A percentile compares a stretch with the other conserved stretches of the same genome.
Evolutionary conservation across 306 rosid genomes (phyloP).

Genomic region (Trifolium pratense): DNA sequence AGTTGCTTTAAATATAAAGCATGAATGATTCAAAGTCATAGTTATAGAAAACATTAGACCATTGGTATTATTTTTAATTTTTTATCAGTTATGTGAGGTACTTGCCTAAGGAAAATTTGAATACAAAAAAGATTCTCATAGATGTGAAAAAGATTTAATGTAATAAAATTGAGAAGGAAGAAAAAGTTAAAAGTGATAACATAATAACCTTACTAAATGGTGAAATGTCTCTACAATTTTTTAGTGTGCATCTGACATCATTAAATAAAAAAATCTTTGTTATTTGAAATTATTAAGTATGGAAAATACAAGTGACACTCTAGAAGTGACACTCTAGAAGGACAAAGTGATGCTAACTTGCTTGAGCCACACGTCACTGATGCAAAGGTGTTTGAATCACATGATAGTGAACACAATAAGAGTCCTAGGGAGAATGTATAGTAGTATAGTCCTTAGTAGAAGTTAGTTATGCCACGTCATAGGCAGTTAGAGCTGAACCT

Average conservation of each 20-base stretch:
- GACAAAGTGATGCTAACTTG: too few species aligned
- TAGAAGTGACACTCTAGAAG: too few species aligned
- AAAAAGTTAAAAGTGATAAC: not conserved
- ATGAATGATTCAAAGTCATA: not conserved
- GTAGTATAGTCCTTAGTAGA: too few species aligned
- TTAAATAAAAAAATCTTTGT: not conserved
- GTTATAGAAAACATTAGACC: not conserved
- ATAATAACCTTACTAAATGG: not conserved
- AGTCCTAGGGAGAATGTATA: too few species aligned
- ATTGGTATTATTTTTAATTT: conserved; percentile 23
- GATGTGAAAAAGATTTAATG: not conserved
- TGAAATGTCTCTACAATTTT: not conserved
- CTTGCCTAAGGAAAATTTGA: not conserved
- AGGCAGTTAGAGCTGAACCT: too few species aligned
- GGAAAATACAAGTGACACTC: too few species aligned
- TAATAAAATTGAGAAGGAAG: not conserved
- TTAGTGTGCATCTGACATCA: not conserved
- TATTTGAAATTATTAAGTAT: too few species aligned
- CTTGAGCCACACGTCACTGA: too few species aligned
- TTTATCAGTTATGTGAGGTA: conserved; percentile 2
- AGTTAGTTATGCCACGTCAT: too few species aligned
- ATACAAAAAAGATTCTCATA: not conserved
- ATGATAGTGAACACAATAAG: too few species aligned
- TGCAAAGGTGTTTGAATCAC: too few species aligned
- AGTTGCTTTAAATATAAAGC: not conserved